Base-by-base conservation (phyloP, 2,329 filamentous ascomycete species). In the Thelonectria blattea region DNA sequence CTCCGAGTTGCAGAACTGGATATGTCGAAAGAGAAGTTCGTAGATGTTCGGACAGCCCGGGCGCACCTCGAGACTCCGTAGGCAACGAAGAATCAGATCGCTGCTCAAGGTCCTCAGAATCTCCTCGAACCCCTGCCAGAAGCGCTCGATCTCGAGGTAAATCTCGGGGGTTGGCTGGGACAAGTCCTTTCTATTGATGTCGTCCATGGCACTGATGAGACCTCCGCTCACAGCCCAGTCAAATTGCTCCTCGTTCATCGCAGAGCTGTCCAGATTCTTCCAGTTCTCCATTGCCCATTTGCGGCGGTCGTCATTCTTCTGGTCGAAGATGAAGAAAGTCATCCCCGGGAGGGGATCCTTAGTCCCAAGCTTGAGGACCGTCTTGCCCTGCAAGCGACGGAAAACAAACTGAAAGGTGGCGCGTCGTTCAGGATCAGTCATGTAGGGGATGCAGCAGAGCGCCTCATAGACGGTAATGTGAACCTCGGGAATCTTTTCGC, bases 401-500 rank as follows among this genome's bases (percentile, higher is more conserved):
- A 98, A 97, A 11, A 96, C 92, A 66, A 84, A 87, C 72, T 97
- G 91, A 73, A 98, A 97, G 65, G 88, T 73, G 0, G 73, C 68
- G 3, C 83, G 79, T 64, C 82, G 81, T 4, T 81, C 80, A 1
- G 82, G 79, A n/a, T 80, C 67, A 46, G 77, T 83, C 62, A 97
- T 81, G 72, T 96, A 92, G 1, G 90, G 83, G 66, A 93, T 87
- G 74, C 91, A 96, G 74, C 93, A 96, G 52, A 98, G 79, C 0
- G 91, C 89, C 74, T 98, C 94, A 69, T 96, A 97, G 30, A 98
- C 85, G 11, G 92, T 89, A 60, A 95, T 85, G 52, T 96, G 85
- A 7, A 91, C 87, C 27, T 85, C 79, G 2, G 83, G 78, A 27
- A 84, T 77, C 7, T 82, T 73, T 18, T 78, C 76, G 12, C 79